These are phyloP conservation scores for Suhomyces kunorum DNA, from an alignment of 1,139 yeast species.

Conservation along the genomic window DNA sequence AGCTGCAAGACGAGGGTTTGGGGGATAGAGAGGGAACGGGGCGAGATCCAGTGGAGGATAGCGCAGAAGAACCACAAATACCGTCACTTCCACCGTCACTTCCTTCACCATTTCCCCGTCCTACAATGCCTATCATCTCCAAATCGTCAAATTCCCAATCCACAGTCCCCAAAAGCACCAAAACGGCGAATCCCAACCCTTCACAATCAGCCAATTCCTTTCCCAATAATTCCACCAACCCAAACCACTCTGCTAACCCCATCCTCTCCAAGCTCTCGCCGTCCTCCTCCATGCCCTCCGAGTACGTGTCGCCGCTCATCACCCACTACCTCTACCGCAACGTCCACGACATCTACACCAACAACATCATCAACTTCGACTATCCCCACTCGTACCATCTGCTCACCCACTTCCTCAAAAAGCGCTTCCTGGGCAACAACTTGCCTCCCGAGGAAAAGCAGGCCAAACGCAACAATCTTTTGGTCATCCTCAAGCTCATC, in stretches of 20 bases:
- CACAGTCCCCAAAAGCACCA: slow-evolving; percentile 26
- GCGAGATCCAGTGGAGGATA: no score
- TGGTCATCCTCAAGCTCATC: slow-evolving; percentile 62
- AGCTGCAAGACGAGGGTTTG: not conserved
- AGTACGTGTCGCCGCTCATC: slow-evolving; percentile 56
- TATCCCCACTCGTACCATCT: slow-evolving; percentile 70
- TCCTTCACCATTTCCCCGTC: slow-evolving; percentile 1
- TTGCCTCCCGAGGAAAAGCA: slow-evolving; percentile 32
- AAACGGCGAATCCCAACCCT: no score
- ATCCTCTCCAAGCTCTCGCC: slow-evolving; percentile 13
- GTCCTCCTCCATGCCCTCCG: slow-evolving; percentile 23
- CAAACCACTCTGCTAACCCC: slow-evolving; percentile 12
- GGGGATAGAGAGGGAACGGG: slow-evolving; percentile 1
- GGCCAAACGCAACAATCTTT: slow-evolving; percentile 45
- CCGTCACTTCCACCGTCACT: slow-evolving; percentile 2
- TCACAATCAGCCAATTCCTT: no score
- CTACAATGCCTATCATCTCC: slow-evolving; percentile 14
- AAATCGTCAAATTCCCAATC: slow-evolving; percentile 15
- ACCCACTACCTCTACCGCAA: slow-evolving; percentile 62
- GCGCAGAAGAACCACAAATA: not conserved
- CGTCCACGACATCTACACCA: slow-evolving; percentile 65
- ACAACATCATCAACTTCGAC: slow-evolving; percentile 57
- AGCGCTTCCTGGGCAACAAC: slow-evolving; percentile 49
- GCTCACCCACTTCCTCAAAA: slow-evolving; percentile 55
- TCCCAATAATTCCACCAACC: no score